Percentiles rank a stretch among this genome's conserved stretches.
Evolutionary conservation across 75 land plant species (phyloP).

Genomic region (Gnetum montanum): DNA sequence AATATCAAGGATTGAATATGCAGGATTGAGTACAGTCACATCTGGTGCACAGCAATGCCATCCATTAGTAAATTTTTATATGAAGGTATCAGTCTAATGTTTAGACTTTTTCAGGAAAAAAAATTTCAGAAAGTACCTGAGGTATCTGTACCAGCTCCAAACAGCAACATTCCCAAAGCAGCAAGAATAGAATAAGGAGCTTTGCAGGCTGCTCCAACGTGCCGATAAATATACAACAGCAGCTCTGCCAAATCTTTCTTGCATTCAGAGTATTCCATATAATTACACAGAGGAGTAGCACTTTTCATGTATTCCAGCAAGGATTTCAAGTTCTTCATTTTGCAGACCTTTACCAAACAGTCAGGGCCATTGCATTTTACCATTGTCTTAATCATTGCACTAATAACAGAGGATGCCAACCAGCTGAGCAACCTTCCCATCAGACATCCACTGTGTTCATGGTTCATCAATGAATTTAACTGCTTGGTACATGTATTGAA

Average conservation of each 20-base stretch:
- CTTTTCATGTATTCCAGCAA: slow-evolving; percentile 12
- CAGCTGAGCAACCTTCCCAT: slow-evolving; percentile 52
- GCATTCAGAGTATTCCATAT: slow-evolving; percentile 6
- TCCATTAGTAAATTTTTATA: not conserved
- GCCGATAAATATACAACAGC: slow-evolving; percentile 33
- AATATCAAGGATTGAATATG: slow-evolving; percentile 10
- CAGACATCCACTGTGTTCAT: slow-evolving; percentile 19
- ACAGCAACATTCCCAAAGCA: slow-evolving; percentile 35
- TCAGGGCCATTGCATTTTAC: not conserved
- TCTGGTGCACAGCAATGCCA: slow-evolving; percentile 1
- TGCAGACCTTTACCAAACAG: not conserved
- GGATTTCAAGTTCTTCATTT: slow-evolving; percentile 8
- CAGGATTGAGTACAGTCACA: not conserved
- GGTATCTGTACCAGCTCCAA: slow-evolving; percentile 2
- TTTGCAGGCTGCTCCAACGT: slow-evolving; percentile 16
- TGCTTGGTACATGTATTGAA: not conserved
- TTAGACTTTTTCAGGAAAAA: not conserved
- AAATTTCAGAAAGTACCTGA: slow-evolving; percentile 12
- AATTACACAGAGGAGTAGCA: not conserved
- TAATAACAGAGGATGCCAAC: slow-evolving; percentile 54
- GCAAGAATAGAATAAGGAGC: slow-evolving; percentile 30
- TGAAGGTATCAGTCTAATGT: not conserved
- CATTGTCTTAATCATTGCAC: slow-evolving; percentile 28
- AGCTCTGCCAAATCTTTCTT: slow-evolving; percentile 27
- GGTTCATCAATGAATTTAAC: not conserved